Evolutionary conservation across 202 grass and related monocot species (phyloP), one percentile per base, ranked within the genome.

Genomic region (Schoenoplectus triqueter): DNA sequence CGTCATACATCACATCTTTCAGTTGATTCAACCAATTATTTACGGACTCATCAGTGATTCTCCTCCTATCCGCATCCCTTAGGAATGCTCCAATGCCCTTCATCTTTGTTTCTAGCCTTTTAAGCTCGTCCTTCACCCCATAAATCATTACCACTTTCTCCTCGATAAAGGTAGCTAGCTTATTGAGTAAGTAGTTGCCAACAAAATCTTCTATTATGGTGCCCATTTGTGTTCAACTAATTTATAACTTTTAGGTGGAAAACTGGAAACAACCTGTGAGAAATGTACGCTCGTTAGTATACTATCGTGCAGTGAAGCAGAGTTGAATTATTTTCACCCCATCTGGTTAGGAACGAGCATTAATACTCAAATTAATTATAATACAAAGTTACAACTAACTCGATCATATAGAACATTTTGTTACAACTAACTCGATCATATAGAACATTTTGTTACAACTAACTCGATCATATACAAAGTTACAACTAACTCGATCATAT

Each of bases 1-100:
- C 72, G 5, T 88, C 66, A 51, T 88, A 84, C 41, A 88, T 80
- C 7, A 69, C 45, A 80, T 84, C 86, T 80, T 11, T 86, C 0
- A 91, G 39, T 14, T 84, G 17, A 44, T 22, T 40, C 21, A 91
- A 17, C 84, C 86, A 88, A 7, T 15, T 63, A 2, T 63, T 76
- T 14, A 87, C 60, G 0, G 45, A 45, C 1, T 9, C 7, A 0
- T 91, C 57, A n/a, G 66, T 18, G 2, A 14, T 73, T 11, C 64
- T 47, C 15, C 62, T 87, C 39, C 19, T 4, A 5, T 88, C 84
- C 0, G 83, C 86, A 42, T 87, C 84, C 20, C 41, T 42, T 1
- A 91, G 77, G 72, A 73, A 54, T 6, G 15, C 22, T 0, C 5
- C 4, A 31, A 88, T 85, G 7, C 59, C n/a, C 1, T 66, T 1